Percentiles rank a stretch among this genome's conserved stretches.
Conservation (phyloP, 768 basidiomycete genomes). For the Pleurotus giganteus region DNA sequence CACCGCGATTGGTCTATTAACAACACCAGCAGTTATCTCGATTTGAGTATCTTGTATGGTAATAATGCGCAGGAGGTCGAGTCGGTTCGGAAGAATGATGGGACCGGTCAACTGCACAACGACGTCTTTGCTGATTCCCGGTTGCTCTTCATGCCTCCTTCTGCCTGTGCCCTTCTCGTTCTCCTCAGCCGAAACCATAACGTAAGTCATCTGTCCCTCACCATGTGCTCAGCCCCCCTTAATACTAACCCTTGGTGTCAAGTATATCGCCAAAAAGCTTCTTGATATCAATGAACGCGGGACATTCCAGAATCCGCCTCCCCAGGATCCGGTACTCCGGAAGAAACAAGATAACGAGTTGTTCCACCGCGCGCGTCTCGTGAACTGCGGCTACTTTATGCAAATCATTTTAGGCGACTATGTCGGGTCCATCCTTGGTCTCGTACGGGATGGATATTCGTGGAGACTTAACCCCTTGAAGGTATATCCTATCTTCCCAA, state of each 20-base stretch:
- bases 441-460: conserved; percentile 56
- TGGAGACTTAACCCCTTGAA: conserved; percentile 73
- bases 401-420: conserved; percentile 73
- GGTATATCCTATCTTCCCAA: conserved; percentile 29
- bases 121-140: conserved; percentile 72
- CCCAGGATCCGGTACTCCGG: conserved; percentile 20
- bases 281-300: conserved; percentile 66
- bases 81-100: conserved; percentile 57
- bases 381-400: conserved; percentile 74
- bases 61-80: conserved; percentile 44
- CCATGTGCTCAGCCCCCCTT: conserved; percentile 3
- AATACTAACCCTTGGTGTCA: conserved; percentile 7
- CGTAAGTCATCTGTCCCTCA: conserved; percentile 33
- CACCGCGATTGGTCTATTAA: conserved; percentile 51
- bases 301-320: conserved; percentile 33
- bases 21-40: conserved; percentile 69
- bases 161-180: conserved; percentile 64
- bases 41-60: conserved; percentile 75
- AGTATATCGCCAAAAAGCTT: conserved; percentile 72
- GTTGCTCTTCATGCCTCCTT: conserved; percentile 70
- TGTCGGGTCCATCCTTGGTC: conserved; percentile 70
- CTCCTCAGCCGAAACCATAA: conserved; percentile 75
- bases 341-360: conserved; percentile 70
- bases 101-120: conserved; percentile 61
- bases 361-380: conserved; percentile 68